phyloP scores from a whole-genome alignment of 2,329 filamentous ascomycete species.

The Phaeomoniella chlamydospora region DNA sequence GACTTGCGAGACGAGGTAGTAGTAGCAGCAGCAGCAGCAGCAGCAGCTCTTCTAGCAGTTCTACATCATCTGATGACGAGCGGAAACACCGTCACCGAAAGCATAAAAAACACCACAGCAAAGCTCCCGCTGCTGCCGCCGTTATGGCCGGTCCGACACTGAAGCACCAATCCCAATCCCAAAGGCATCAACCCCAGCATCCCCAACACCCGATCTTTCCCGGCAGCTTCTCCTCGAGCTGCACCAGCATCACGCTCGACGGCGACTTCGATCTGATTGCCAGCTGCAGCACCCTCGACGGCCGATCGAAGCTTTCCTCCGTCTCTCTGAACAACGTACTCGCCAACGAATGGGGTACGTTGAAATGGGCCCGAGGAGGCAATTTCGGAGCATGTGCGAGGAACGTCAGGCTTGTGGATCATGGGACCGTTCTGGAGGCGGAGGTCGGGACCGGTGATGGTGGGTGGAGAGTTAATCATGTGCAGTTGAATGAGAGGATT shows the following conservation, averaged over 20 bases:
- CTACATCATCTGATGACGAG: constrained; percentile 7
- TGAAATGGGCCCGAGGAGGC: constrained; percentile 20
- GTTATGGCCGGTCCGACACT: constrained; percentile 2
- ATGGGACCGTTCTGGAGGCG: constrained; percentile 9
- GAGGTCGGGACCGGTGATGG: constrained; percentile 10
- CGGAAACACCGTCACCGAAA: constrained; percentile 9
- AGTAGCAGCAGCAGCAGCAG: constrained; percentile 7
- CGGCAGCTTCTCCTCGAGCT: constrained; percentile 23
- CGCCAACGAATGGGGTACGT: constrained; percentile 19
- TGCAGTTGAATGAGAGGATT: constrained; percentile 23
- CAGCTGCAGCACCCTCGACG: constrained; percentile 16
- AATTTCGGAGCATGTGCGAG: constrained; percentile 21
- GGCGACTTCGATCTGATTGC: constrained; percentile 20
- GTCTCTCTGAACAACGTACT: constrained; percentile 23
- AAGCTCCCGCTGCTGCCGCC: constrained; percentile 4
- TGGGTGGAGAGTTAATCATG: constrained; percentile 10
- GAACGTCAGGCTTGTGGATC: constrained; percentile 9
- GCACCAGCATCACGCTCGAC: constrained; percentile 19
- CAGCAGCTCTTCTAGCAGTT: constrained; percentile 5
- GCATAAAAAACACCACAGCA: neutral
- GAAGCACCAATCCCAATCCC: too few species aligned
- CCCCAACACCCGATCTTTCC: constrained; percentile 1
- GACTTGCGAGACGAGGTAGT: neutral
- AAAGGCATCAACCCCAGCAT: too few species aligned
- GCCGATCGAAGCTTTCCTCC: constrained; percentile 15